These are phyloP conservation scores for Phytopythium kandeliae DNA, from an alignment of 352 stramenopile genomes.

Conservation along the genomic window DNA sequence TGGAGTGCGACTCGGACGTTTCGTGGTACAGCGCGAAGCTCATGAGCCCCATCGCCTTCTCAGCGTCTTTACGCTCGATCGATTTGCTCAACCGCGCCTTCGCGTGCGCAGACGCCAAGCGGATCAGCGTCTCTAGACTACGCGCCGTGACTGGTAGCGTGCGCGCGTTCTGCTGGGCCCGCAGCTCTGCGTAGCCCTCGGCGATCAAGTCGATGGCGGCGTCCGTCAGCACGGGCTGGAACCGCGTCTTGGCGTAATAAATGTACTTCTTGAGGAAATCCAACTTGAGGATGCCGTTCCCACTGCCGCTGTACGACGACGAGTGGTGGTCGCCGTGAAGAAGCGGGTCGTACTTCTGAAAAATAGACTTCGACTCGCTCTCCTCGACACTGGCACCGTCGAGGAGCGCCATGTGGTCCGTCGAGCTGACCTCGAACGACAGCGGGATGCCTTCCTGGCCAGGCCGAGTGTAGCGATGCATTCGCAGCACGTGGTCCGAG, in stretches of 20 bases:
- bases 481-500: constrained; percentile 96
- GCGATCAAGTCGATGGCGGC: constrained; percentile 93
- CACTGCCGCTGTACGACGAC: constrained; percentile 36
- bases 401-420: constrained; percentile 68
- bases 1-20: constrained; percentile 37
- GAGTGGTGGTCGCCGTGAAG: constrained; percentile 74
- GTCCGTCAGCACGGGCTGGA: constrained; percentile 83
- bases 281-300: constrained; percentile 87
- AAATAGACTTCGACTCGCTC: constrained; percentile 80
- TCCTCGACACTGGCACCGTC: background rate
- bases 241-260: constrained; percentile 97
- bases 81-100: constrained; percentile 92
- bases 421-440: constrained; percentile 80
- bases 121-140: constrained; percentile 99
- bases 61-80: constrained; percentile 79
- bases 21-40: constrained; percentile 99
- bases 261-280: constrained; percentile 99
- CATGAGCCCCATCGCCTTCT: constrained; percentile 94
- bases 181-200: constrained; percentile 96
- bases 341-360: constrained; percentile 89
- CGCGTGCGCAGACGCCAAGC: constrained; percentile 96
- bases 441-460: constrained; percentile 88
- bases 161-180: constrained; percentile 91
- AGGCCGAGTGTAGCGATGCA: constrained; percentile 91
- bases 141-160: constrained; percentile 96